phyloP scores from a whole-genome alignment of 192 early-diverging fungal species.

The Coemansia sp. region DNA sequence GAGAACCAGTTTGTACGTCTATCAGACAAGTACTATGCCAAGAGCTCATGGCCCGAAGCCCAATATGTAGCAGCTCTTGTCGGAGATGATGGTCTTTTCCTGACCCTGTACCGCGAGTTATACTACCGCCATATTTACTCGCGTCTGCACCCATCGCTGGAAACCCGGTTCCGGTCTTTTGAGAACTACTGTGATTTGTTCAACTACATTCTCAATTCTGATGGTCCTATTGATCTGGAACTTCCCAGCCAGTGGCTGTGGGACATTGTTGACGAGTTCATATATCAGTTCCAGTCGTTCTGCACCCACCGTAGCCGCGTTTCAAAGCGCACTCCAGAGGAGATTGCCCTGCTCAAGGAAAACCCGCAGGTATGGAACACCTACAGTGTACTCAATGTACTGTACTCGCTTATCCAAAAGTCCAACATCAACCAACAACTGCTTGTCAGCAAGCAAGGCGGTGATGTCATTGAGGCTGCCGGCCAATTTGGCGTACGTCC shows the following conservation, averaged over 20 bases:
- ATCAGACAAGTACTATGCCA: conserved; percentile 89
- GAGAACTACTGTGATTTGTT: conserved; percentile 97
- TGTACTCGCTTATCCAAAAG: conserved; percentile 95
- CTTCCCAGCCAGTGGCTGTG: conserved; percentile 98
- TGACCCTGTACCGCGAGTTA: conserved; percentile 93
- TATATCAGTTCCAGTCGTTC: conserved; percentile 99
- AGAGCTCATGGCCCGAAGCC: conserved; percentile 87
- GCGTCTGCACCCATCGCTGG: conserved; percentile 82
- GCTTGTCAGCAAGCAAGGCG: conserved; percentile 82
- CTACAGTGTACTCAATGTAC: conserved; percentile 92
- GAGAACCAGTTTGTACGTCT: conserved; percentile 88
- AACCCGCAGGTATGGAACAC: conserved; percentile 93
- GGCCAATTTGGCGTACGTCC: conserved; percentile 86
- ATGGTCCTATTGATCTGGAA: conserved; percentile 86
- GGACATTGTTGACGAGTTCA: conserved; percentile 99
- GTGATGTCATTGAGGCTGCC: conserved; percentile 83
- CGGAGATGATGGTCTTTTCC: conserved; percentile 77
- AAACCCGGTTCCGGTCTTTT: conserved; percentile 90
- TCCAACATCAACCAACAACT: conserved; percentile 93
- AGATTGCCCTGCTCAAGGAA: conserved; percentile 78
- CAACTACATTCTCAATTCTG: conserved; percentile 86
- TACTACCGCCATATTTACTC: conserved; percentile 98
- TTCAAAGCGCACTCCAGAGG: conserved; percentile 76
- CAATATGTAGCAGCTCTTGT: conserved; percentile 78
- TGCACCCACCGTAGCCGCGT: conserved; percentile 89